phyloP scores from a whole-genome alignment of 169 alveolate species.

The Neospora caninum region DNA sequence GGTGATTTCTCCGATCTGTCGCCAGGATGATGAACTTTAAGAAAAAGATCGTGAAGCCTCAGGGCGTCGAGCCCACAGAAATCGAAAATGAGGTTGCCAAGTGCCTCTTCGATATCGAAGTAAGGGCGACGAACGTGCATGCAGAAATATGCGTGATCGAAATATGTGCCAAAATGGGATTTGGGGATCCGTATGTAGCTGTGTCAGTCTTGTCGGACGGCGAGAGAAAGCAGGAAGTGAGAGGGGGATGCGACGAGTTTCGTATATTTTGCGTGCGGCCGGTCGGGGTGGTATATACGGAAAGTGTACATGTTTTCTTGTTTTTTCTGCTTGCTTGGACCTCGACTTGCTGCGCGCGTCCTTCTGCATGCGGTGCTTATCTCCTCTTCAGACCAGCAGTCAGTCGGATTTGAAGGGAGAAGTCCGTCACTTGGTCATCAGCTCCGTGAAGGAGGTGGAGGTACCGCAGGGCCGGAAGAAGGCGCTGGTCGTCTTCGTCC shows the following conservation, averaged over 20 bases:
- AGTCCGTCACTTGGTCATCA: constrained; percentile 42
- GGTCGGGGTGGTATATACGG: no score
- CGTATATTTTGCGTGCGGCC: no score
- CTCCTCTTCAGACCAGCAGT: constrained; percentile 45
- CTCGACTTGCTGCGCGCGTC: no score
- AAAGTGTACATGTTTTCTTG: no score
- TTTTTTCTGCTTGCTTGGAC: no score
- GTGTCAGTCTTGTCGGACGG: no score
- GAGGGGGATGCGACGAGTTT: no score
- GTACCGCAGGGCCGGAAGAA: constrained; percentile 72
- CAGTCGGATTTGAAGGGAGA: constrained; percentile 59
- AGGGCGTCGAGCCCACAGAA: constrained; percentile 63
- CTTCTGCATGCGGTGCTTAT: no score
- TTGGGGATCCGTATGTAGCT: no score
- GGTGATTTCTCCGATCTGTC: constrained; percentile 12
- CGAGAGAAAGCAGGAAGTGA: no score
- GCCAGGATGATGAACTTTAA: constrained; percentile 28
- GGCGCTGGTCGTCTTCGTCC: constrained; percentile 89
- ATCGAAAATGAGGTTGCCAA: constrained; percentile 49
- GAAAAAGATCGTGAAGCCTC: constrained; percentile 59
- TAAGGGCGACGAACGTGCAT: neutral
- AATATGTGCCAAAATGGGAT: no score
- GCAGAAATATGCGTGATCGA: no score
- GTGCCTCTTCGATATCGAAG: constrained; percentile 58
- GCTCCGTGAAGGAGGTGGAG: constrained; percentile 55